Evolutionary conservation across 768 basidiomycete genomes (phyloP), one percentile per base, ranked within the genome.

Genomic region (Trametopsis cervina): DNA sequence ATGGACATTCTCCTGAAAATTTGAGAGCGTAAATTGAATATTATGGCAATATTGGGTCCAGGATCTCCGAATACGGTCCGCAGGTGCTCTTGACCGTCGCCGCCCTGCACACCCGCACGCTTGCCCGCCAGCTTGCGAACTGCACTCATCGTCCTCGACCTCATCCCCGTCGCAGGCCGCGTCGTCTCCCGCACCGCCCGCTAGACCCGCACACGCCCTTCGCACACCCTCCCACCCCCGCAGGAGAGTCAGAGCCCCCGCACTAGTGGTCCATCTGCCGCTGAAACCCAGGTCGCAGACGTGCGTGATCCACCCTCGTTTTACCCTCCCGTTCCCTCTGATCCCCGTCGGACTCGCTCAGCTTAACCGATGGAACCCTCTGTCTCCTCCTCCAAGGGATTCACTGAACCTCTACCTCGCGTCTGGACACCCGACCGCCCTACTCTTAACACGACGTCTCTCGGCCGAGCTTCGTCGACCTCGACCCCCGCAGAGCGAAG

Each of bases 351-450:
- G 17, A 40, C 50, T 35, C 50, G 47, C 38, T 37, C 52, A 35
- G 56, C 53, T 43, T 47, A 51, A 52, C 51, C 49, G 50, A 68
- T 68, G 67, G 65, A 66, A 54, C 60, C 63, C 47, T 56, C 66
- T 6, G 60, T 68, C 23, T 60, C 62, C 37, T 63, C 70, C 42
- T 46, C 52, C 20, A 56, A 54, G 54, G 61, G 44, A 23, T 58
- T 58, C 46, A 65, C 69, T 49, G 58, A 60, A 40, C 35, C 50
- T 45, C 53, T 46, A 29, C 50, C 57, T 38, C 57, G 59, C 26
- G 47, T 63, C 41, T 67, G 68, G 64, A 63, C 67, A 12, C 46
- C 59, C 18, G 60, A 63, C 47, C 66, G 65, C 39, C 66, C 69
- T 10, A 63, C 72, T 21, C 57, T 70, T 27, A 66, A 67, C 58